phyloP scores from a whole-genome alignment of 345 rosid species.

The Gossypium rotundifolium region DNA sequence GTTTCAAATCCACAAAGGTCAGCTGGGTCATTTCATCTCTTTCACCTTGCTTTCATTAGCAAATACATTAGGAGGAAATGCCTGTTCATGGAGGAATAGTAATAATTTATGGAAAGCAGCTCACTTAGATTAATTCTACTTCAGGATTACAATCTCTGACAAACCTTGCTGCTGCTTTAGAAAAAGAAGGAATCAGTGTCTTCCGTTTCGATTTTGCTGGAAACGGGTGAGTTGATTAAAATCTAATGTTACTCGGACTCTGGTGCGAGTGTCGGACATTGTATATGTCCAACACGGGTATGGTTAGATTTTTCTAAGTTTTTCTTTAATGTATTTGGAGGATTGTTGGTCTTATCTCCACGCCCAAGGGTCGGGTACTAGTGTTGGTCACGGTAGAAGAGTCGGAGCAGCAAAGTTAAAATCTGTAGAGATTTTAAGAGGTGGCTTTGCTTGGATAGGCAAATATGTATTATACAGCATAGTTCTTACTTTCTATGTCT shows the following conservation, averaged over 20 bases:
- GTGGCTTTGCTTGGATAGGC: not conserved
- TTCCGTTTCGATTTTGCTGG: slow-evolving; percentile 82
- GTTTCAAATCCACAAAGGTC: slow-evolving; percentile 64
- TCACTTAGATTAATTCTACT: slow-evolving; percentile 5
- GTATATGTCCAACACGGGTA: too few relatives aligned
- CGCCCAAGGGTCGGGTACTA: too few relatives aligned
- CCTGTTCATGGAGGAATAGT: not conserved
- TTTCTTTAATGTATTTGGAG: too few relatives aligned
- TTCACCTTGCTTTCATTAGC: not conserved
- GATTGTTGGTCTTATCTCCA: not conserved
- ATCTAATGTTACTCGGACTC: not conserved
- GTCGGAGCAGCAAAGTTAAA: too few relatives aligned
- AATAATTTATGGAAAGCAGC: not conserved
- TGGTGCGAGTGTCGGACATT: not conserved
- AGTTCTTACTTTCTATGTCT: not conserved
- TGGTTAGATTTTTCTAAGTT: too few relatives aligned
- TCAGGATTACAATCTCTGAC: slow-evolving; percentile 43
- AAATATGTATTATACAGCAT: not conserved
- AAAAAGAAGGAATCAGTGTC: slow-evolving; percentile 62
- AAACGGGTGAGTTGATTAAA: slow-evolving; percentile 43
- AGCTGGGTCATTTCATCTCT: not conserved
- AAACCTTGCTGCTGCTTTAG: slow-evolving; percentile 63
- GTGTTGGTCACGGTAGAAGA: too few relatives aligned
- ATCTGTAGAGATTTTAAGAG: not conserved
- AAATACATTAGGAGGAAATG: not conserved